These are phyloP conservation scores for Suillus subluteus DNA, from an alignment of 768 basidiomycete genomes.

Conservation along the genomic window DNA sequence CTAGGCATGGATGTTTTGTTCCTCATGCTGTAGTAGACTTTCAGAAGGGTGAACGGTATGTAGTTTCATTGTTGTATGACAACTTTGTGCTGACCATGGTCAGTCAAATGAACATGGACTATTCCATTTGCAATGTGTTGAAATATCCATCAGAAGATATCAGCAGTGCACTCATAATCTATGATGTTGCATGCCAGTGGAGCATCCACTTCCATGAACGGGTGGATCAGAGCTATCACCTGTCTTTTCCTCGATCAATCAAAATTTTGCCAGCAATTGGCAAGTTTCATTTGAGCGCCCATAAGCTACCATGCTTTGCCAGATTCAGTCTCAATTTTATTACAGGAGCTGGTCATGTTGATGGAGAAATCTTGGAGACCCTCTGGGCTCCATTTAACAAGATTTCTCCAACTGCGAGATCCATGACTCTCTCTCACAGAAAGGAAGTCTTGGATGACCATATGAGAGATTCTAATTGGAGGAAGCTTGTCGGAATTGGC, in stretches of 20 bases:
- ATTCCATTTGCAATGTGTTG: constrained; percentile 27
- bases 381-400: constrained; percentile 35
- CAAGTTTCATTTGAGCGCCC: constrained; percentile 36
- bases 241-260: constrained; percentile 8
- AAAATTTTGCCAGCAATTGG: constrained; percentile 26
- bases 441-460: constrained; percentile 35
- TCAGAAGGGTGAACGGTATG: constrained; percentile 35
- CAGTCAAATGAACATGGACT: constrained; percentile 36
- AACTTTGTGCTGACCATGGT: background rate
- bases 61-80: background rate
- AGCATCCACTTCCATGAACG: constrained; percentile 18
- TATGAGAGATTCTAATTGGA: constrained; percentile 39
- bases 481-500: constrained; percentile 32
- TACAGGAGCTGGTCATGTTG: constrained; percentile 29
- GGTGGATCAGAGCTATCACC: background rate
- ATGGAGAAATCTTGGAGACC: constrained; percentile 39
- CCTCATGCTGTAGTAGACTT: constrained; percentile 33
- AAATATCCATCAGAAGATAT: constrained; percentile 13
- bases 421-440: constrained; percentile 26
- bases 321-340: constrained; percentile 32
- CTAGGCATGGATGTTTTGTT: too few species aligned
- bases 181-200: constrained; percentile 36
- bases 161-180: constrained; percentile 20
- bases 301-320: constrained; percentile 27
- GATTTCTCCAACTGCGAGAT: constrained; percentile 23